These are phyloP conservation scores for Gossypium armourianum DNA, from an alignment of 441 rosid genomes.

Conservation along the genomic window DNA sequence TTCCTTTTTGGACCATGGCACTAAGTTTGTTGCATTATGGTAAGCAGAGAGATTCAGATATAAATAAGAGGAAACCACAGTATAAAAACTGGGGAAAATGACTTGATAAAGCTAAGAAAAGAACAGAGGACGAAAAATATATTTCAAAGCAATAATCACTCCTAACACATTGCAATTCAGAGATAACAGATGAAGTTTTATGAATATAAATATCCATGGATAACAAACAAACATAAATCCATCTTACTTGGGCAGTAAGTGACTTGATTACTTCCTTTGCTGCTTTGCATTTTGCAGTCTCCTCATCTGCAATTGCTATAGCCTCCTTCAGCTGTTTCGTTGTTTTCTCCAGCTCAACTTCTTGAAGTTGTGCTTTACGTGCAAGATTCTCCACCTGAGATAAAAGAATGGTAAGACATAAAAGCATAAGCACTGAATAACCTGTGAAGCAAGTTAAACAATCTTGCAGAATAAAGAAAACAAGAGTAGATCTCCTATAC, in stretches of 20 bases:
- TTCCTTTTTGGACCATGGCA: background rate
- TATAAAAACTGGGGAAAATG: background rate
- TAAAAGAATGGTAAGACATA: constrained; percentile 22
- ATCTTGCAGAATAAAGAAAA: background rate
- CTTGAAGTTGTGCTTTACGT: constrained; percentile 73
- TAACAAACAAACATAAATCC: constrained; percentile 10
- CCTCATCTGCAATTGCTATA: constrained; percentile 70
- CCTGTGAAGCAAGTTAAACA: background rate
- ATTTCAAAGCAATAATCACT: background rate
- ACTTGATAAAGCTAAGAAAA: background rate
- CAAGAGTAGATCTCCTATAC: constrained; percentile 7
- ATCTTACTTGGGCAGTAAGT: constrained; percentile 76
- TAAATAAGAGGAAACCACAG: background rate
- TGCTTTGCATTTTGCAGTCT: constrained; percentile 80
- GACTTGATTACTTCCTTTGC: constrained; percentile 96
- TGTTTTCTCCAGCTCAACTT: constrained; percentile 75
- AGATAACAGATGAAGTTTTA: background rate
- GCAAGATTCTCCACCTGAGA: constrained; percentile 72
- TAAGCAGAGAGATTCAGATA: background rate
- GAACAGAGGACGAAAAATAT: background rate
- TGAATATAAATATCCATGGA: background rate
- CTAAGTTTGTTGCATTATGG: background rate
- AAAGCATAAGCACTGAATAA: background rate
- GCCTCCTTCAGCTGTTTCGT: constrained; percentile 81
- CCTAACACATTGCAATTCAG: background rate